Evolutionary conservation across 1,284 basidiomycete species (phyloP).

Genomic region (Apiotrichum porosum): DNA sequence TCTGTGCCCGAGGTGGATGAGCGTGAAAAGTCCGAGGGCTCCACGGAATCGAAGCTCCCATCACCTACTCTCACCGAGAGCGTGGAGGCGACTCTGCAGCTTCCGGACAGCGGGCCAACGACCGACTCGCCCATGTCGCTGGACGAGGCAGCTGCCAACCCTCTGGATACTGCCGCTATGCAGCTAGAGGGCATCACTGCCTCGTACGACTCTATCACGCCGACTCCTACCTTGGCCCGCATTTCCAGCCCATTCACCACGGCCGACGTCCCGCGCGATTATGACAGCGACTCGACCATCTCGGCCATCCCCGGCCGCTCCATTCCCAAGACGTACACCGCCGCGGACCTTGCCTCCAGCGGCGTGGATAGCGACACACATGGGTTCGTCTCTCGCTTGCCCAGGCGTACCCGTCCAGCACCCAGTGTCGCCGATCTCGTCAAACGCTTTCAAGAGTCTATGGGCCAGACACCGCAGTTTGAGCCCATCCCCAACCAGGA

Average conservation of each 20-base stretch:
- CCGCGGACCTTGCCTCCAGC: conserved; percentile 26
- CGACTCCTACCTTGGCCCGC: conserved; percentile 13
- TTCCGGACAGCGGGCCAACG: neutral
- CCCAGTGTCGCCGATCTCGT: conserved; percentile 76
- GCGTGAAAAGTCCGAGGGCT: conserved; percentile 32
- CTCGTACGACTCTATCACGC: conserved; percentile 9
- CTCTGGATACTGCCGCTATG: too few species aligned
- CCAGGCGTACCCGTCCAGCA: conserved; percentile 54
- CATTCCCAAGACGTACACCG: neutral
- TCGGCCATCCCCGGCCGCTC: conserved; percentile 56
- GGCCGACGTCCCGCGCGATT: conserved; percentile 51
- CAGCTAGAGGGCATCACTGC: neutral
- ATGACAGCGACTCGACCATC: conserved; percentile 84
- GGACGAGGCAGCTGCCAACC: neutral
- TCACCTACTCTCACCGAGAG: neutral
- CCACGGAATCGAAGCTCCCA: neutral
- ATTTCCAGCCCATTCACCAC: conserved; percentile 17
- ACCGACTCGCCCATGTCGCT: conserved; percentile 6
- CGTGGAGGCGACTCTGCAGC: neutral
- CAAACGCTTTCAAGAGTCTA: conserved; percentile 59
- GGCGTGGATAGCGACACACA: conserved; percentile 44
- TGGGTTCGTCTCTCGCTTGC: conserved; percentile 59
- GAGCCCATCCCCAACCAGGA: conserved; percentile 4
- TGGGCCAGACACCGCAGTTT: conserved; percentile 14
- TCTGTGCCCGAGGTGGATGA: conserved; percentile 76